Evolutionary conservation across 805 yeast species (phyloP).

Genomic region (Suhomyces sp.): DNA sequence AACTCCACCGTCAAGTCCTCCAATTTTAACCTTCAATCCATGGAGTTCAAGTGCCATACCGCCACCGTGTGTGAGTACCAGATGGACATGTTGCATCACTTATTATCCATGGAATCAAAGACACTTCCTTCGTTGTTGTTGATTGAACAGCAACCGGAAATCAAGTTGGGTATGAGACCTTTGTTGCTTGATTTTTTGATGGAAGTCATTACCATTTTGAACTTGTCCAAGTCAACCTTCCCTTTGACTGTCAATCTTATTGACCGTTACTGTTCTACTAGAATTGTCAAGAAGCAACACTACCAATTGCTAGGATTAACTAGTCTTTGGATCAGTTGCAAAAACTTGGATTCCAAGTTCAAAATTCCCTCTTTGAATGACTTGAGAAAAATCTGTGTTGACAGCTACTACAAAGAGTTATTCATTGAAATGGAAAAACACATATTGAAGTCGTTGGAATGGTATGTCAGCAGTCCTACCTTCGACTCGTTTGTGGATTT

Average conservation of each 20-base stretch:
- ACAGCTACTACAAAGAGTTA: slow-evolving; percentile 52
- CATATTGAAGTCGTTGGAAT: slow-evolving; percentile 57
- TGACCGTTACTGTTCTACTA: slow-evolving; percentile 43
- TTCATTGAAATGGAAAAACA: slow-evolving; percentile 70
- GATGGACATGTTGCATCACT: slow-evolving; percentile 39
- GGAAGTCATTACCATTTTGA: slow-evolving; percentile 43
- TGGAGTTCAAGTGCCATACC: slow-evolving; percentile 49
- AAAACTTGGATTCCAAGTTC: slow-evolving; percentile 51
- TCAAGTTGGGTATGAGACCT: slow-evolving; percentile 43
- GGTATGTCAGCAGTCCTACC: slow-evolving; percentile 63
- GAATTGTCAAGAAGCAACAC: slow-evolving; percentile 45
- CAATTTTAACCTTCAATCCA: slow-evolving; percentile 39
- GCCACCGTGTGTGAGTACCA: slow-evolving; percentile 44
- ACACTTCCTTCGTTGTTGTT: slow-evolving; percentile 24
- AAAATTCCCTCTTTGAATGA: slow-evolving; percentile 55
- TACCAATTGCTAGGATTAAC: slow-evolving; percentile 45
- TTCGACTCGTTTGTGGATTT: slow-evolving; percentile 63
- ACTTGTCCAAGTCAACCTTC: slow-evolving; percentile 39
- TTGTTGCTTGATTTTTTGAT: slow-evolving; percentile 40
- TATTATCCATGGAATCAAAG: slow-evolving; percentile 20
- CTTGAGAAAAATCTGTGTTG: slow-evolving; percentile 54
- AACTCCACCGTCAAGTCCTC: slow-evolving; percentile 36
- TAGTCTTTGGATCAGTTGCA: slow-evolving; percentile 43
- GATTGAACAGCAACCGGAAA: slow-evolving; percentile 46
- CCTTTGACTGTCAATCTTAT: slow-evolving; percentile 44